Conservation (phyloP, 768 basidiomycete genomes). For the Pisolithus marmoratus region DNA sequence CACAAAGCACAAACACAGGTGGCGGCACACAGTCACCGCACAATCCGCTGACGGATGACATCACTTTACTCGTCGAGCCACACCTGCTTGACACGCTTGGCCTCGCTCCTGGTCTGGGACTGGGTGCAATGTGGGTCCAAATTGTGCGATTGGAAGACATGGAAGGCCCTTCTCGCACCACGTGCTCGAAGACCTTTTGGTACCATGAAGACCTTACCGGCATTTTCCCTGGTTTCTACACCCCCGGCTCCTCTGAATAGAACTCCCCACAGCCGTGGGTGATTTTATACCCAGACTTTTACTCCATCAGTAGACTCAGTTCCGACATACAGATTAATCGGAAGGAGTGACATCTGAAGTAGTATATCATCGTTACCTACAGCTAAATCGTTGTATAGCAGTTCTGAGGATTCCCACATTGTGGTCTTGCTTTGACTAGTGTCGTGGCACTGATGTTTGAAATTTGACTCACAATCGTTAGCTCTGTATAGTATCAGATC, state of each 20-base stretch:
- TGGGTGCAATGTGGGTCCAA: conserved; percentile 68
- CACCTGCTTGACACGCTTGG: conserved; percentile 35
- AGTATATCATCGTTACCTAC: too few species aligned
- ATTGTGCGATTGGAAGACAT: conserved; percentile 37
- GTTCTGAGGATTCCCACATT: too few species aligned
- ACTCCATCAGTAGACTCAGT: too few species aligned
- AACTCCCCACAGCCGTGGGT: too few species aligned
- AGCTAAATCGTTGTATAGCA: too few species aligned
- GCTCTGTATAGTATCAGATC: too few species aligned
- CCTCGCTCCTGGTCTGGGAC: conserved; percentile 45
- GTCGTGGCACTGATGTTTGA: too few species aligned
- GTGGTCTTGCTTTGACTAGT: too few species aligned
- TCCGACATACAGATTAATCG: too few species aligned
- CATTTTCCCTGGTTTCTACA: conserved; percentile 50
- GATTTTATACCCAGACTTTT: too few species aligned
- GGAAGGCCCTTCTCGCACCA: conserved; percentile 8
- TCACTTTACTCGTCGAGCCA: conserved; percentile 53
- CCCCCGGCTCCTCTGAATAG: conserved; percentile 9
- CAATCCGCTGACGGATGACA: conserved; percentile 50
- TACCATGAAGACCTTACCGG: conserved; percentile 53
- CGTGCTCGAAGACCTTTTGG: conserved; percentile 37
- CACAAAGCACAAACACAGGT: background rate
- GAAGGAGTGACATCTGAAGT: too few species aligned
- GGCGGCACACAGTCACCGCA: conserved; percentile 29
- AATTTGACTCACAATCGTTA: too few species aligned